Conservation (phyloP, 352 stramenopile species). For the Elongisporangium prolatum region DNA sequence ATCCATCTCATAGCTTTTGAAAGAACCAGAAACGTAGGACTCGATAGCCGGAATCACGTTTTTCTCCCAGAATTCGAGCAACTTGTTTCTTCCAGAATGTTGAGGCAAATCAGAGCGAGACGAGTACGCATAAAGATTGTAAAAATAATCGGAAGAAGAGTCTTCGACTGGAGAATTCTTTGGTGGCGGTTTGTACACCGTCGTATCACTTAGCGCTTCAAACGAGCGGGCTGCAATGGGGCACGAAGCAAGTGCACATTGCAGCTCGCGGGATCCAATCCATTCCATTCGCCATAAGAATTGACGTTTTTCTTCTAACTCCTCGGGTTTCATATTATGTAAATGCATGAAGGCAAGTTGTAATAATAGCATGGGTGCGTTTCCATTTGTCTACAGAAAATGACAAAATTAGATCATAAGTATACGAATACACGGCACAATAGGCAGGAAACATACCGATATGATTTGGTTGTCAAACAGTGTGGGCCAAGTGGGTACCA, state of each 20-base stretch:
- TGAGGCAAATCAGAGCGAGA: constrained; percentile 54
- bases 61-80: constrained; percentile 83
- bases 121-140: constrained; percentile 69
- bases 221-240: constrained; percentile 37
- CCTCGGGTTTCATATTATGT: constrained; percentile 28
- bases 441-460: constrained; percentile 22
- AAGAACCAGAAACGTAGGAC: constrained; percentile 73
- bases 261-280: constrained; percentile 28
- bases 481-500: constrained; percentile 37
- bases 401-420: constrained; percentile 1
- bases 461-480: constrained; percentile 65
- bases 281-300: constrained; percentile 44
- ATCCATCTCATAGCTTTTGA: constrained; percentile 86
- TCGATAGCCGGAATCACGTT: constrained; percentile 83
- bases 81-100: constrained; percentile 71
- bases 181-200: constrained; percentile 15
- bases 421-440: constrained; percentile 1
- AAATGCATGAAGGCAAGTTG: constrained; percentile 56
- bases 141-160: constrained; percentile 42
- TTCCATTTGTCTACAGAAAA: constrained; percentile 40
- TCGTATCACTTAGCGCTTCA: constrained; percentile 26
- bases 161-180: constrained; percentile 16
- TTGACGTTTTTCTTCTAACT: constrained; percentile 24
- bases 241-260: constrained; percentile 38
- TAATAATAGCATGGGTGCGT: constrained; percentile 52